Evolutionary conservation across 371 early-diverging fungal genomes (phyloP).

Genomic region (Conidiobolus incongruus): DNA sequence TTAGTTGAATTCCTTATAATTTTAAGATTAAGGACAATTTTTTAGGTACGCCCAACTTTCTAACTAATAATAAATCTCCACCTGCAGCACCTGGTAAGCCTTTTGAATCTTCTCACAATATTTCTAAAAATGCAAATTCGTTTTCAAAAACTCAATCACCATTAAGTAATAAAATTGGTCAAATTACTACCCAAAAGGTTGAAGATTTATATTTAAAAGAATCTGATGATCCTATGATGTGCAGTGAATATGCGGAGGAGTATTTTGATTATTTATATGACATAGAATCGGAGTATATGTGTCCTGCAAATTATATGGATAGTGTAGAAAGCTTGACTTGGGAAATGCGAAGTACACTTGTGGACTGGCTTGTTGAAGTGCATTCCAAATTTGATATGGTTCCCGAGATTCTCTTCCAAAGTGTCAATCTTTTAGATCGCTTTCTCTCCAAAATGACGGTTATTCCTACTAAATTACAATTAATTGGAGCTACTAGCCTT

Average conservation of each 20-base stretch:
- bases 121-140: too few relatives aligned
- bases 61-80: too few relatives aligned
- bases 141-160: too few relatives aligned
- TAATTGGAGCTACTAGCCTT: slow-evolving; percentile 84
- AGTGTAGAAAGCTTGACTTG: slow-evolving; percentile 72
- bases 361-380: slow-evolving; percentile 54
- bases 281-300: slow-evolving; percentile 42
- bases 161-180: too few relatives aligned
- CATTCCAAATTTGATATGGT: slow-evolving; percentile 58
- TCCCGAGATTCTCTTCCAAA: slow-evolving; percentile 72
- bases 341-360: slow-evolving; percentile 54
- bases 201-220: slow-evolving; percentile 40
- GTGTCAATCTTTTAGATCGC: slow-evolving; percentile 71
- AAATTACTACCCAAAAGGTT: too few relatives aligned
- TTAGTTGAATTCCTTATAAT: too few relatives aligned
- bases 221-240: slow-evolving; percentile 62
- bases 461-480: slow-evolving; percentile 71
- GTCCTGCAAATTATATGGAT: slow-evolving; percentile 59
- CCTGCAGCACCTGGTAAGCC: too few relatives aligned
- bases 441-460: slow-evolving; percentile 63
- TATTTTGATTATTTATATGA: slow-evolving; percentile 68
- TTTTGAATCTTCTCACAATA: too few relatives aligned
- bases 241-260: slow-evolving; percentile 72
- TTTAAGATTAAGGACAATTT: too few relatives aligned
- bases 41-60: too few relatives aligned